Conservation (phyloP, 345 rosid genomes). For the Psidium guajava region DNA sequence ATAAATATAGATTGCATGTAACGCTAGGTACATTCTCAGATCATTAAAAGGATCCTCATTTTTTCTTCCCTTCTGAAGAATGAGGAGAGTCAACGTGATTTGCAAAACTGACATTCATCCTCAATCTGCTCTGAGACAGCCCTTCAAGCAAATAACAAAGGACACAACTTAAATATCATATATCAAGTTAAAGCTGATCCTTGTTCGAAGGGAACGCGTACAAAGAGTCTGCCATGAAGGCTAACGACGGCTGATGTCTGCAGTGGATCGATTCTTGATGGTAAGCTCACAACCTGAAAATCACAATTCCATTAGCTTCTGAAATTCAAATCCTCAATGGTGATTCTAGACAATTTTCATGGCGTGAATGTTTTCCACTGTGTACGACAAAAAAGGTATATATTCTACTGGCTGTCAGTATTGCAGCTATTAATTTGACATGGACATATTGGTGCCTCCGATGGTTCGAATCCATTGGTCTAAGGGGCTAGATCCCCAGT, state of each 20-base stretch:
- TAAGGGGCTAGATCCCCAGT: neutral
- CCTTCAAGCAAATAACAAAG: conserved; percentile 5
- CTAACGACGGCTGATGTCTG: conserved; percentile 62
- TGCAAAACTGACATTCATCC: neutral
- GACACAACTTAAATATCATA: neutral
- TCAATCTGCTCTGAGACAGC: conserved; percentile 2
- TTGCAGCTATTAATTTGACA: neutral
- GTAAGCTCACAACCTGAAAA: conserved; percentile 58
- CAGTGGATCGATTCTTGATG: conserved; percentile 72
- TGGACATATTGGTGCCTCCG: neutral
- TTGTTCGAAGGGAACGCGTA: conserved; percentile 53
- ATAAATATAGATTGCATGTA: neutral
- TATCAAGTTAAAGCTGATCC: conserved; percentile 18
- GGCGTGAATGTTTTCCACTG: neutral
- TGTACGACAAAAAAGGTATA: neutral
- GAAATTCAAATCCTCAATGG: neutral
- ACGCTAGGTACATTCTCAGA: neutral
- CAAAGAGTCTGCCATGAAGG: conserved; percentile 65
- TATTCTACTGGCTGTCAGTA: neutral
- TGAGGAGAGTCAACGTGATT: neutral
- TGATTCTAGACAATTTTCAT: neutral
- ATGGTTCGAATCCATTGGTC: neutral
- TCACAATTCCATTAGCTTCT: neutral
- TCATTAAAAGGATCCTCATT: neutral
- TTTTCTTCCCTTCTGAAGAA: neutral